A percentile compares a stretch with the other conserved stretches of the same genome.
Evolutionary conservation across 768 basidiomycete species (phyloP).

Genomic region (Porpolomopsis calyptriformis): DNA sequence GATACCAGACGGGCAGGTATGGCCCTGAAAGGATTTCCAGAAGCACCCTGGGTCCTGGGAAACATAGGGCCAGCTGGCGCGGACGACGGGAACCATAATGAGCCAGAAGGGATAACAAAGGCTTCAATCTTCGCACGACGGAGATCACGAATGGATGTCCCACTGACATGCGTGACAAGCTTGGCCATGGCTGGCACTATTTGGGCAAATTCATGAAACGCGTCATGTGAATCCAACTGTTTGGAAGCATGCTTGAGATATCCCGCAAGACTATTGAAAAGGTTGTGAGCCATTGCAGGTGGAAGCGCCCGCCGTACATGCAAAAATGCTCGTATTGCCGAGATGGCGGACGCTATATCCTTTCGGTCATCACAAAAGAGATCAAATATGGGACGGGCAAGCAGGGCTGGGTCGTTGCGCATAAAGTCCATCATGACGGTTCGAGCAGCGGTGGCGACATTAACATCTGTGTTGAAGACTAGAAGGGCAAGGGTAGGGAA

Average conservation of each 20-base stretch:
- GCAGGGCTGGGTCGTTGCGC: slow-evolving; percentile 63
- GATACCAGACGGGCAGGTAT: slow-evolving; percentile 36
- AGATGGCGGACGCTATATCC: slow-evolving; percentile 37
- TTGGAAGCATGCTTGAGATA: slow-evolving; percentile 47
- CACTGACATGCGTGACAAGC: slow-evolving; percentile 54
- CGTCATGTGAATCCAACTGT: slow-evolving; percentile 30
- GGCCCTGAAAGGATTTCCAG: slow-evolving; percentile 27
- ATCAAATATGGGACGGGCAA: slow-evolving; percentile 54
- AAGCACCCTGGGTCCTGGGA: slow-evolving; percentile 32
- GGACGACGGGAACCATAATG: slow-evolving; percentile 54
- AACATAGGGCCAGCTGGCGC: slow-evolving; percentile 55
- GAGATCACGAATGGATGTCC: slow-evolving; percentile 61
- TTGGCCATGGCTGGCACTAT: slow-evolving; percentile 48
- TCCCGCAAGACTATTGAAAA: slow-evolving; percentile 64
- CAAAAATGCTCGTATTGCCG: slow-evolving; percentile 44
- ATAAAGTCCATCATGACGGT: slow-evolving; percentile 51
- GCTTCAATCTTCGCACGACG: slow-evolving; percentile 61
- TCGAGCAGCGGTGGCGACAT: slow-evolving; percentile 47
- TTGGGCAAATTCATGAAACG: slow-evolving; percentile 43
- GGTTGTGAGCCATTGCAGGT: slow-evolving; percentile 50
- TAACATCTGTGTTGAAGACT: slow-evolving; percentile 41
- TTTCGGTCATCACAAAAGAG: slow-evolving; percentile 41
- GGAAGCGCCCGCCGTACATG: slow-evolving; percentile 49
- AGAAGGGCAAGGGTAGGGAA: slow-evolving; percentile 46
- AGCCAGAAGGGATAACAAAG: slow-evolving; percentile 58